A percentile compares a stretch with the other conserved stretches of the same genome.
phyloP scores from a whole-genome alignment of 805 yeast species.

The Cyberlindnera sargentensis region DNA sequence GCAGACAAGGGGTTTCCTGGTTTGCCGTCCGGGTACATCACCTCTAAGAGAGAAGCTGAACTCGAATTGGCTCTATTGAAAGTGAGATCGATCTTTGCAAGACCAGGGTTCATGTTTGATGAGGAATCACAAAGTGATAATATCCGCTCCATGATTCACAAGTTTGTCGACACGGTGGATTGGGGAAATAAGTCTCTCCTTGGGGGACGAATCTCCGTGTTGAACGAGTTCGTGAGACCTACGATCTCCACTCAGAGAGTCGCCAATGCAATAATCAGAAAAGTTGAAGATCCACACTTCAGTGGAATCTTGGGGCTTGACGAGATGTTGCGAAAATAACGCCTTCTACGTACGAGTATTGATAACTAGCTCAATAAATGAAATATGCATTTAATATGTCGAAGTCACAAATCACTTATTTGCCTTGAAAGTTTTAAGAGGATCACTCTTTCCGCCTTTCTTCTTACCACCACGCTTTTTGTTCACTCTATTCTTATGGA shows the following conservation, averaged over 20 bases:
- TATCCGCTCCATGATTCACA: conserved; percentile 35
- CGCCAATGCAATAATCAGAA: conserved; percentile 49
- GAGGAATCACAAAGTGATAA: conserved; percentile 28
- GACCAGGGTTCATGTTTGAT: conserved; percentile 86
- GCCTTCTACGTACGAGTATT: not conserved
- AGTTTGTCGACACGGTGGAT: conserved; percentile 36
- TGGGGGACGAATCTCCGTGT: conserved; percentile 28
- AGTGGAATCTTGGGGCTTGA: conserved; percentile 56
- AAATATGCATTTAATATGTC: not conserved
- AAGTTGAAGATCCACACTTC: conserved; percentile 41
- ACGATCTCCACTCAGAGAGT: conserved; percentile 63
- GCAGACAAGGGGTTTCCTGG: conserved; percentile 71
- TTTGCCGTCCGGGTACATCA: conserved; percentile 63
- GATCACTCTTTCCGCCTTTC: conserved; percentile 45
- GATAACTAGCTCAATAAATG: no score
- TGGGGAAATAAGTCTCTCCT: conserved; percentile 37
- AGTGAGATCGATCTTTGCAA: conserved; percentile 56
- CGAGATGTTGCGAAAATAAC: conserved; percentile 27
- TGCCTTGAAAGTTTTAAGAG: conserved; percentile 51
- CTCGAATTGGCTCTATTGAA: conserved; percentile 37
- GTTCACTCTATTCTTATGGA: conserved; percentile 44
- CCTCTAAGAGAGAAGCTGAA: conserved; percentile 76
- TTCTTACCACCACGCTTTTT: conserved; percentile 34
- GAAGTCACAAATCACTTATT: conserved; percentile 3
- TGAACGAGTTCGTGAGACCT: conserved; percentile 51